phyloP scores from a whole-genome alignment of 2,329 filamentous ascomycete species.

The Colletotrichum spaethianum region DNA sequence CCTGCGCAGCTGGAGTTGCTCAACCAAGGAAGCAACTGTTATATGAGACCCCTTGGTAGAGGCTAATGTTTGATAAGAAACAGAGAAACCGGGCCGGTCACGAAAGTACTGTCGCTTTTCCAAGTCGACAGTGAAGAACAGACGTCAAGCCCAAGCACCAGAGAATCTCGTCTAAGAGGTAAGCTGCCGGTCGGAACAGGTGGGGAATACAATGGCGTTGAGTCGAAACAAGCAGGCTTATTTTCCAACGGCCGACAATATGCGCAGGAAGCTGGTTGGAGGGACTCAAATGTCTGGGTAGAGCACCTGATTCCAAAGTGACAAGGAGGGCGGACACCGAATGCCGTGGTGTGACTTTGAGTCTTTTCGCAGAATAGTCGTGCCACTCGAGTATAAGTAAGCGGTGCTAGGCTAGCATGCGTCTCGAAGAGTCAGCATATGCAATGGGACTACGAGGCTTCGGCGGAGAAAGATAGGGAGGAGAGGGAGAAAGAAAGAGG shows the following conservation, averaged over 20 bases:
- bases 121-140: neutral
- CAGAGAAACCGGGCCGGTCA: slow-evolving; percentile 12
- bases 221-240: neutral
- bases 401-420: slow-evolving; percentile 3
- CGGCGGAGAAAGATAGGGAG: slow-evolving; percentile 3
- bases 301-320: neutral
- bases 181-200: slow-evolving; percentile 4
- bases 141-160: neutral
- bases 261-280: neutral
- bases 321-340: slow-evolving; percentile 9
- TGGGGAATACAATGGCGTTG: neutral
- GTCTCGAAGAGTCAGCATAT: slow-evolving; percentile 5
- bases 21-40: neutral
- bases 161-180: neutral
- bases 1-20: slow-evolving; percentile 23
- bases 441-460: slow-evolving; percentile 6
- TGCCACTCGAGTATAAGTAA: slow-evolving; percentile 9
- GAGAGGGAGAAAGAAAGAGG: neutral
- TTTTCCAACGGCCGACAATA: slow-evolving; percentile 5
- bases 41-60: neutral
- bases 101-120: neutral
- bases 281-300: neutral
- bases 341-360: slow-evolving; percentile 17
- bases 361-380: slow-evolving; percentile 12
- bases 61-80: neutral